Evolutionary conservation across 306 rosid genomes (phyloP), one percentile per base, ranked within the genome.

Genomic region (Quercus berberidifolia): DNA sequence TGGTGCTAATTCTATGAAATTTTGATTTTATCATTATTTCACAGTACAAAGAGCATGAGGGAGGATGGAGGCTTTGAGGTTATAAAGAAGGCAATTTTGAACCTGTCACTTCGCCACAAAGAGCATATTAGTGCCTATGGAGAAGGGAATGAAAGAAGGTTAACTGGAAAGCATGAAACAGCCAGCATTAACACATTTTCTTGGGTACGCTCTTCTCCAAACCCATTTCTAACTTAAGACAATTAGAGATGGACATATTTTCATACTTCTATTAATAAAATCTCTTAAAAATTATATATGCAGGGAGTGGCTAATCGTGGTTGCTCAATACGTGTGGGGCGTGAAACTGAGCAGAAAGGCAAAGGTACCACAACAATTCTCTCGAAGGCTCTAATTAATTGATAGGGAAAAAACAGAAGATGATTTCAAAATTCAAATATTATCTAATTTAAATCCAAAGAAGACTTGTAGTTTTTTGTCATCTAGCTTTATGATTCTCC

Each of bases 271-370:
- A 19, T 84, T 43, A 19, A 20, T 67, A 79, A 77, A 59, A 78
- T 69, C 11, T 80, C 75, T n/a, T 78, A 52, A 26, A n/a, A 78
- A 76, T 87, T 79, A 76, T 38, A 80, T 60, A 54, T 76, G 78
- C 89, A 96, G 98, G 99, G 99, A 74, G 99, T 96, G 83, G 99
- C 99, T 79, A 96, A 96, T 77, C 98, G 99, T 51, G 97, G 99
- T 74, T 90, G 96, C 89, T 96, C 99, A 5, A 90, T 96, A 80
- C 99, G 99, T 84, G 99, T 96, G 78, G 99, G 99, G 43, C 92
- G 98, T 51, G 97, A 90, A 76, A 96, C 98, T 5, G 96, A 93
- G 90, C 83, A 90, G 85, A 69, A 86, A 55, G 98, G 97, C 77
- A 96, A 96, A 93, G 99, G 99, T 93, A 77, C 52, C 30, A 4